phyloP scores from a whole-genome alignment of 257 asterid genomes.

The Anisodus acutangulus region DNA sequence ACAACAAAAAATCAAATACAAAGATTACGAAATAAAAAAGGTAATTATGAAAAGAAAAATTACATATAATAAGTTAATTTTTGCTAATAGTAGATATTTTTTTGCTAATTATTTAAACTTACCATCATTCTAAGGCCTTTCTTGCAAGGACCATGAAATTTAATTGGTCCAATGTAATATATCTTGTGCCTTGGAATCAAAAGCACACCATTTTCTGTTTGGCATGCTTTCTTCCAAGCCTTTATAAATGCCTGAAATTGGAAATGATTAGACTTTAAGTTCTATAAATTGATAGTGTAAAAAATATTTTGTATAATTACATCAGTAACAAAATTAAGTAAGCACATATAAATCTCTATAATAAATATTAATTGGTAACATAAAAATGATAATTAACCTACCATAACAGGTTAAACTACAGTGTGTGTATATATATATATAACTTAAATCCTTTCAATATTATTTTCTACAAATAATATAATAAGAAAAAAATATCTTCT shows the following conservation, averaged over 20 bases:
- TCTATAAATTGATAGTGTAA: background rate
- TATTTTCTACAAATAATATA: background rate
- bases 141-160: slow-evolving; percentile 71
- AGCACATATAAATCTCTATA: background rate
- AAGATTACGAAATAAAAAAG: background rate
- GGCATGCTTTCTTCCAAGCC: slow-evolving; percentile 81
- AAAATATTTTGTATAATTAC: background rate
- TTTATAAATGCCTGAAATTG: slow-evolving; percentile 65
- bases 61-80: background rate
- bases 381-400: background rate
- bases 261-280: background rate
- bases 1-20: background rate
- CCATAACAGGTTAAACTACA: background rate
- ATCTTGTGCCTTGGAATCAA: slow-evolving; percentile 60
- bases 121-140: slow-evolving; percentile 64
- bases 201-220: slow-evolving; percentile 43
- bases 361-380: background rate
- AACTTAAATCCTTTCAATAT: background rate
- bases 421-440: background rate
- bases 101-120: background rate
- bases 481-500: background rate
- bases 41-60: background rate
- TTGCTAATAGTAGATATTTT: background rate
- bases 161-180: slow-evolving; percentile 65
- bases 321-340: background rate